Evolutionary conservation across 176 grass and related monocot genomes (phyloP), one percentile per base, ranked within the genome.

Genomic region (Oryza glaberrima): DNA sequence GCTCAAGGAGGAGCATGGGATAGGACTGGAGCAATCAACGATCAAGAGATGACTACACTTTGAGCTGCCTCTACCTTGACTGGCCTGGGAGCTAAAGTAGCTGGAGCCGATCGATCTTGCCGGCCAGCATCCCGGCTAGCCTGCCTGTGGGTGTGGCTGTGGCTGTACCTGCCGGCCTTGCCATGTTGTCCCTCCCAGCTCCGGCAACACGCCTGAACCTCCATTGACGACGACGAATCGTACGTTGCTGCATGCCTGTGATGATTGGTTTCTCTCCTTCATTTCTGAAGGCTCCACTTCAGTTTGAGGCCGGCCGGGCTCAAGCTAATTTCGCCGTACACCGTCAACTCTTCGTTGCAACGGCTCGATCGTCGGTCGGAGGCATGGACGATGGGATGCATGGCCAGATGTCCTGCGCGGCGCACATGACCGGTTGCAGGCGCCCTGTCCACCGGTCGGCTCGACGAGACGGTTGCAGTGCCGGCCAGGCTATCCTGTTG

Each of bases 351-450:
- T 63, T 63, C 3, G 58, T 22, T 23, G 58, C 58, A 63, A 63
- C n/a, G 58, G 20, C 20, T 63, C 58, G 8, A 63, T 63, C 58
- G 58, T 63, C 58, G 58, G 58, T 23, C 58, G n/a, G 76, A 83
- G 72, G 77, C 65, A 76, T 65, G 22, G 52, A 72, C 45, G 54
- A 4, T 25, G 60, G 71, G 71, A 47, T 63, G 80, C 49, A 9
- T 46, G 56, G 20, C 51, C 16, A 56, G 51, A 7, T 58, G 22
- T 72, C 80, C 69, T 45, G 80, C 69, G 78, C 72, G 73, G 78
- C 23, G 88, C 88, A 82, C 88, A 90, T 90, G 88, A 82, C 45
- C 88, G 23, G 68, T 67, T 68, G 48, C 85, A 82, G 78, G 46
- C 17, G 85, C 12, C 6, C 63, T 82, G 85, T 76, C 77, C 60